Conservation (phyloP, 768 basidiomycete genomes). For the Leucogyrophana mollusca region DNA sequence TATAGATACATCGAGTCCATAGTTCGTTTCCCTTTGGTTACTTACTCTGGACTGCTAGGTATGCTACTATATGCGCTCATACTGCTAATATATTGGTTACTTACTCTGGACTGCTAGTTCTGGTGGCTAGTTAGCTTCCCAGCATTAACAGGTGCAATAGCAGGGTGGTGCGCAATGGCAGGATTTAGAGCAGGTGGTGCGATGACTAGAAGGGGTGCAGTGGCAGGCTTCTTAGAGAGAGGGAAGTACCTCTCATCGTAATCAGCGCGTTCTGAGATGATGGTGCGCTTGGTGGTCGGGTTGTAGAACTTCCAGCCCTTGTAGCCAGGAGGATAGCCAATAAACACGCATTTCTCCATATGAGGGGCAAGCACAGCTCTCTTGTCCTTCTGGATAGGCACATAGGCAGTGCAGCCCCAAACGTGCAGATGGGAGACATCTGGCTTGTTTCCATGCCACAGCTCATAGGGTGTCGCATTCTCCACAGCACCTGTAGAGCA, state of each 20-base stretch:
- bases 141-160: too few species aligned
- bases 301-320: slow-evolving; percentile 36
- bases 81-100: too few species aligned
- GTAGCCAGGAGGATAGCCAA: slow-evolving; percentile 33
- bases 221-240: slow-evolving; percentile 3
- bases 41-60: too few species aligned
- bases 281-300: slow-evolving; percentile 17
- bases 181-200: too few species aligned
- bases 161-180: too few species aligned
- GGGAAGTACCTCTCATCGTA: slow-evolving; percentile 34
- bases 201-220: neutral
- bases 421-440: slow-evolving; percentile 32
- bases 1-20: too few species aligned
- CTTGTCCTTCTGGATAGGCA: slow-evolving; percentile 35
- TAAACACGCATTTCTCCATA: slow-evolving; percentile 33
- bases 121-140: too few species aligned
- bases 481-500: slow-evolving; percentile 1
- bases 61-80: too few species aligned
- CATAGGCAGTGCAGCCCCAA: slow-evolving; percentile 40
- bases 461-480: slow-evolving; percentile 18
- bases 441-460: slow-evolving; percentile 19
- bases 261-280: slow-evolving; percentile 26
- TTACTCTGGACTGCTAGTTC: too few species aligned
- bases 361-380: slow-evolving; percentile 18
- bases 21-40: too few species aligned